Conservation (phyloP, 2,329 filamentous ascomycete genomes). For the Nectriaceae sp. region DNA sequence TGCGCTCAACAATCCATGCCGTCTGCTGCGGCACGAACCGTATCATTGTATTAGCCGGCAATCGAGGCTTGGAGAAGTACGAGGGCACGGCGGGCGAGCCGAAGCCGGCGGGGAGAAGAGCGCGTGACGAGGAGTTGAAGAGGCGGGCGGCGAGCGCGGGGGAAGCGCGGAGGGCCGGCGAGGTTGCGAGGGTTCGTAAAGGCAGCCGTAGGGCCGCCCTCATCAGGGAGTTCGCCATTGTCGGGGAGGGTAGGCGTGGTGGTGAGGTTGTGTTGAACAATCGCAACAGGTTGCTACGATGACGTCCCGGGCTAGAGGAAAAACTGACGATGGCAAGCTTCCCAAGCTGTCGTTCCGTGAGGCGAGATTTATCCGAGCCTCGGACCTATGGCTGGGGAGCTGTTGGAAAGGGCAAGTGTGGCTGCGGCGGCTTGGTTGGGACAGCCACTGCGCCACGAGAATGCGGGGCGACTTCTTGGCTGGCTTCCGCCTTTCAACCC, state of each 20-base stretch:
- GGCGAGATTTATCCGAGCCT: conserved; percentile 16
- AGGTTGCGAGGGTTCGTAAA: conserved; percentile 18
- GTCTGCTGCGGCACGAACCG: conserved; percentile 99
- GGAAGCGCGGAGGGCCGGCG: conserved; percentile 16
- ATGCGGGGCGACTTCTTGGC: not conserved
- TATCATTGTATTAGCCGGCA: conserved; percentile 92
- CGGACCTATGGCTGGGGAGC: not conserved
- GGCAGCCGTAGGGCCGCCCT: conserved; percentile 30
- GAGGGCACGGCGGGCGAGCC: conserved; percentile 51
- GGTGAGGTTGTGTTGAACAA: conserved; percentile 14
- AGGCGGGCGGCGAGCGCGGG: conserved; percentile 24
- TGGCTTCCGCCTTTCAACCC: not conserved
- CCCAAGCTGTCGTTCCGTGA: not conserved
- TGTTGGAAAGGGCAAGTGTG: not conserved
- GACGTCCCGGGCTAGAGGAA: conserved; percentile 26
- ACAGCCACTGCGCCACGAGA: not conserved
- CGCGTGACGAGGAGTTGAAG: conserved; percentile 34
- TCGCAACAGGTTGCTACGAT: conserved; percentile 20
- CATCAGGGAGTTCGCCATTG: conserved; percentile 33
- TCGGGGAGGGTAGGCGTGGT: conserved; percentile 1
- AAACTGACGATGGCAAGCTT: conserved; percentile 11
- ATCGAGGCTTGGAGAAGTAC: conserved; percentile 75
- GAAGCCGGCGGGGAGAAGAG: conserved; percentile 36
- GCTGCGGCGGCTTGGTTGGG: not conserved
- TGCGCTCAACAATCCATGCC: conserved; percentile 98